These are phyloP conservation scores for Dalbergia cultrata DNA, from an alignment of 306 rosid genomes.

Conservation along the genomic window DNA sequence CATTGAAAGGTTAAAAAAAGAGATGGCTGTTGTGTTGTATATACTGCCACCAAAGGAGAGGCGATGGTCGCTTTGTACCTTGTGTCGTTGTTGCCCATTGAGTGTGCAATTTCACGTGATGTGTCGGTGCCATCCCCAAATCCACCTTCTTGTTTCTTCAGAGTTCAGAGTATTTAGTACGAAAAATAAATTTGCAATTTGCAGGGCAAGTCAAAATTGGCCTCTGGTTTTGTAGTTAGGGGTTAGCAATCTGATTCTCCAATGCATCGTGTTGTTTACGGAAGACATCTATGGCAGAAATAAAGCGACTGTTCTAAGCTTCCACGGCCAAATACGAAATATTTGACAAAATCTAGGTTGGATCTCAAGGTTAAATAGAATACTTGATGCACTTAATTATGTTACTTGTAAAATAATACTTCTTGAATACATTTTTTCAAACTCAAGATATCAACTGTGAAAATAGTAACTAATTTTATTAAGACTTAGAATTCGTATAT, in stretches of 20 bases:
- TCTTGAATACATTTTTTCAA: too few species aligned
- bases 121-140: conserved; percentile 42
- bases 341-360: background rate
- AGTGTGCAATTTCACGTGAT: conserved; percentile 34
- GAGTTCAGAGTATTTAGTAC: background rate
- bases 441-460: too few species aligned
- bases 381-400: background rate
- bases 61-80: conserved; percentile 1
- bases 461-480: too few species aligned
- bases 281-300: background rate
- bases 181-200: conserved; percentile 6
- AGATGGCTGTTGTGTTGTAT: background rate
- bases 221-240: background rate
- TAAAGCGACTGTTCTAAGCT: background rate
- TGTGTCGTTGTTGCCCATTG: background rate
- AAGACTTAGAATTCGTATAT: too few species aligned
- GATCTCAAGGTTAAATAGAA: background rate
- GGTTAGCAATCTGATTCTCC: background rate
- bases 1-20: background rate
- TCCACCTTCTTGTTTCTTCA: background rate
- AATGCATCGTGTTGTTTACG: background rate
- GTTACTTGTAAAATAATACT: too few species aligned
- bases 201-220: background rate
- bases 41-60: background rate
- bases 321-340: background rate